Evolutionary conservation across 1,284 basidiomycete genomes (phyloP), one percentile per base, ranked within the genome.

Genomic region (Melampsora larici-populina): DNA sequence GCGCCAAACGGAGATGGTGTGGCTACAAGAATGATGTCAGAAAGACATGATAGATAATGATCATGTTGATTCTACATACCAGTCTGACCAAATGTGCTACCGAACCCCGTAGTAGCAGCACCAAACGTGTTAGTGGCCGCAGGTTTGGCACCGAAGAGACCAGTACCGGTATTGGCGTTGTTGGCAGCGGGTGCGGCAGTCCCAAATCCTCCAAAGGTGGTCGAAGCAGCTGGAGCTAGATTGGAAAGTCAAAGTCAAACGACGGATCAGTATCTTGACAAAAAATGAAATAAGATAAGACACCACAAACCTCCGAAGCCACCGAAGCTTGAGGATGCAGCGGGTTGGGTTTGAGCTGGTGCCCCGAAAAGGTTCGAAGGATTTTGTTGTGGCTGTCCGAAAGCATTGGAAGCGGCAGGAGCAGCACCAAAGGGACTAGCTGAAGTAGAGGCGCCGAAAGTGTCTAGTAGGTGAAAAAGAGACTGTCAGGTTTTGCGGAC

Each of bases 371-470:
- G 43, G 49, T 66, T 70, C 33, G 75, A 62, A 40, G 67, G 9
- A 29, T 70, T 67, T 63, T 68, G 18, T 78, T 78, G 71, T 51
- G 75, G 75, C 51, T 78, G 75, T 48, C 55, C 75, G 55, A 78
- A 78, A 29, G 68, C 43, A 58, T 70, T 70, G n/a, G 68, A 51
- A 48, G 67, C 55, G 43, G 75, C 46, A 40, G 75, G 60, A 24
- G 75, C 64, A 36, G 46, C 36, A 36, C 75, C 75, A 31, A 78
- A 78, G 11, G 60, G 43, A 36, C 55, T 65, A n/a, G 67, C 63
- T 24, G 67, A 55, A 33, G 75, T 49, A 48, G 24, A 49, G 8
- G 75, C 33, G 49, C 75, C 75, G 26, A 78, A 78, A 48, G 68
- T 60, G 63, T 78, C 75, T 78, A 24, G 6, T 7, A 55, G 46